phyloP scores from a whole-genome alignment of 768 basidiomycete species.

The Agrocybe chaxingu region DNA sequence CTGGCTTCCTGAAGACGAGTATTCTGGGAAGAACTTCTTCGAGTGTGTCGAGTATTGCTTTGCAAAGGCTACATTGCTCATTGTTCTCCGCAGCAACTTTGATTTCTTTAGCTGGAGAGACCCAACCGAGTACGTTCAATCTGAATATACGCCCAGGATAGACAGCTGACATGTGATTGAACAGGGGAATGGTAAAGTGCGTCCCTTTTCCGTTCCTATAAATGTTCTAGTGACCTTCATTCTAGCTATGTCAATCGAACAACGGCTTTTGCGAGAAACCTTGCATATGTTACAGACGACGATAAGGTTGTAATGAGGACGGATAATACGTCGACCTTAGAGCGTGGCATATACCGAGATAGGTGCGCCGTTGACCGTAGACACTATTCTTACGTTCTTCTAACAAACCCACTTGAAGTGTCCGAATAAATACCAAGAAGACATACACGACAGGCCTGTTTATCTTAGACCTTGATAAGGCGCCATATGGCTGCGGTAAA shows the following conservation, averaged over 20 bases:
- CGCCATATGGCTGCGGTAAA: constrained; percentile 89
- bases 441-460: constrained; percentile 81
- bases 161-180: background rate
- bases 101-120: background rate
- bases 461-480: constrained; percentile 78
- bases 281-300: background rate
- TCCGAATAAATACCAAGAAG: constrained; percentile 70
- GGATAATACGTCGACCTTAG: background rate
- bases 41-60: constrained; percentile 40
- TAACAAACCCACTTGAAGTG: constrained; percentile 36
- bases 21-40: constrained; percentile 65
- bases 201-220: too few relatives aligned
- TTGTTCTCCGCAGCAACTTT: background rate
- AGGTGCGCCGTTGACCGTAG: background rate
- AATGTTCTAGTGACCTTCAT: too few relatives aligned
- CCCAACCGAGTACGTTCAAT: background rate
- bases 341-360: background rate
- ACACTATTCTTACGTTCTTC: too few relatives aligned
- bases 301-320: background rate
- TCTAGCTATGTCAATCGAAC: too few relatives aligned
- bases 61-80: background rate
- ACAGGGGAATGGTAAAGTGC: too few relatives aligned
- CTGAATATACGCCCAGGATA: background rate
- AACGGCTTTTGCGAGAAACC: too few relatives aligned
- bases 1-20: constrained; percentile 69